phyloP scores from a whole-genome alignment of 495 filamentous ascomycete species.

The Opeltia flavorubescens region DNA sequence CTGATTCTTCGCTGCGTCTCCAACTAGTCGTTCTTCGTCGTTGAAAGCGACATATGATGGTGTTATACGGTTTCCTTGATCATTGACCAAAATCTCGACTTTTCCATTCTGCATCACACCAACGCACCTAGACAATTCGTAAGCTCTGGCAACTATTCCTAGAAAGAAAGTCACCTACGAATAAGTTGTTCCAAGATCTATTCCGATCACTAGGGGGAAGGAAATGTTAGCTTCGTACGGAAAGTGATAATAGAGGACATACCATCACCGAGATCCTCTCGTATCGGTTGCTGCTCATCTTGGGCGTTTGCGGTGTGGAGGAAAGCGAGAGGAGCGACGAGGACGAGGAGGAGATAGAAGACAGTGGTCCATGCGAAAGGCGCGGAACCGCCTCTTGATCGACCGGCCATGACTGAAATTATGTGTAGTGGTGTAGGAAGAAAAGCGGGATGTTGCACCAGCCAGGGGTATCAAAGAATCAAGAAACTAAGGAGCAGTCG shows the following conservation, averaged over 20 bases:
- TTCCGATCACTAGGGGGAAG: conserved; percentile 63
- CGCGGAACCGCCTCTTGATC: conserved; percentile 30
- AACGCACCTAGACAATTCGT: conserved; percentile 47
- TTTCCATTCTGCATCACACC: conserved; percentile 99
- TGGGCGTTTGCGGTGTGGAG: conserved; percentile 61
- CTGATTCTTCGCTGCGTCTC: conserved; percentile 99
- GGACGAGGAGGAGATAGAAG: conserved; percentile 71
- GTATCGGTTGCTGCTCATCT: conserved; percentile 44
- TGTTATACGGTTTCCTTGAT: conserved; percentile 98
- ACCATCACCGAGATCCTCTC: conserved; percentile 67
- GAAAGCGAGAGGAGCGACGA: conserved; percentile 62
- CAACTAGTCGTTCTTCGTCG: conserved; percentile 91
- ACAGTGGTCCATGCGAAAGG: conserved; percentile 56
- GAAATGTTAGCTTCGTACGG: background rate
- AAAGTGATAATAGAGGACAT: conserved; percentile 11
- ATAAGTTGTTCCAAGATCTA: conserved; percentile 98
- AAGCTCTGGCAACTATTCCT: background rate
- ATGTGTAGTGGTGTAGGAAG: conserved; percentile 1
- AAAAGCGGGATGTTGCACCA: background rate
- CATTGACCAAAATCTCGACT: conserved; percentile 94
- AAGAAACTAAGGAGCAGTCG: background rate
- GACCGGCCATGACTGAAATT: conserved; percentile 31
- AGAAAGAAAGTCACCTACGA: conserved; percentile 35
- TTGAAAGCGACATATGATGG: conserved; percentile 98
- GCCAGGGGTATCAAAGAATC: background rate